Percentiles rank a stretch among this genome's conserved stretches.
These are phyloP conservation scores for Periconia sp. DNA, from an alignment of 2,329 filamentous ascomycete species.

Conservation along the genomic window DNA sequence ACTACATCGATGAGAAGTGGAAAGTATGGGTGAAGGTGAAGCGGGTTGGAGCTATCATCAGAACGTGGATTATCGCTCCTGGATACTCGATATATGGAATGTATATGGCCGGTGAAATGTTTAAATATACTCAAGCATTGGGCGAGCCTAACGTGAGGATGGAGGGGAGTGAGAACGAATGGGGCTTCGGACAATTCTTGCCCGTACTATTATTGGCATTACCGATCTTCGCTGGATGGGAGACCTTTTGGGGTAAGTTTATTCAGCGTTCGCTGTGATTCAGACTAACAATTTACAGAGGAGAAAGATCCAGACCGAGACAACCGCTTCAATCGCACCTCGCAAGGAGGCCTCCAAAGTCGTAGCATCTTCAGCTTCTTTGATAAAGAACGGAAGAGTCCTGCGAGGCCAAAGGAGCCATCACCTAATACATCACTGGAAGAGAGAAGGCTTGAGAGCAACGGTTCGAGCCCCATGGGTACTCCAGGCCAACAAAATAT, in stretches of 20 bases:
- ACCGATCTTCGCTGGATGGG: conserved; percentile 40
- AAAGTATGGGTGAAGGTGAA: conserved; percentile 22
- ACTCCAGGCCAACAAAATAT: conserved; percentile 7
- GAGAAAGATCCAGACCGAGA: conserved; percentile 32
- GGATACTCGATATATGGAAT: conserved; percentile 37
- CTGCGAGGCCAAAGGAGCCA: neutral
- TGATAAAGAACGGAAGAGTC: conserved; percentile 9
- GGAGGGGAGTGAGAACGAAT: conserved; percentile 28
- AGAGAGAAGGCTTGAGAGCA: conserved; percentile 21
- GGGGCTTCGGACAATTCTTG: conserved; percentile 41
- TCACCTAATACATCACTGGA: conserved; percentile 18
- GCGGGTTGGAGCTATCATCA: conserved; percentile 27
- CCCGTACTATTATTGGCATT: conserved; percentile 36
- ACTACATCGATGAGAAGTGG: conserved; percentile 11
- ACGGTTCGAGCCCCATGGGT: conserved; percentile 9
- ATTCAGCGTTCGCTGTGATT: neutral
- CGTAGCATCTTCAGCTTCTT: conserved; percentile 10
- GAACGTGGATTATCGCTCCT: conserved; percentile 40
- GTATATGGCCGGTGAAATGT: conserved; percentile 27
- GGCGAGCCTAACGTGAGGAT: conserved; percentile 28
- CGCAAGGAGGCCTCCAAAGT: conserved; percentile 3
- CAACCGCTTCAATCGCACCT: conserved; percentile 22
- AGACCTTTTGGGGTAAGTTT: conserved; percentile 28
- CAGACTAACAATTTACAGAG: conserved; percentile 17
- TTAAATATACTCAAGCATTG: conserved; percentile 33